Evolutionary conservation across 1,284 basidiomycete species (phyloP).

Genomic region (Ceratobasidium sp.): DNA sequence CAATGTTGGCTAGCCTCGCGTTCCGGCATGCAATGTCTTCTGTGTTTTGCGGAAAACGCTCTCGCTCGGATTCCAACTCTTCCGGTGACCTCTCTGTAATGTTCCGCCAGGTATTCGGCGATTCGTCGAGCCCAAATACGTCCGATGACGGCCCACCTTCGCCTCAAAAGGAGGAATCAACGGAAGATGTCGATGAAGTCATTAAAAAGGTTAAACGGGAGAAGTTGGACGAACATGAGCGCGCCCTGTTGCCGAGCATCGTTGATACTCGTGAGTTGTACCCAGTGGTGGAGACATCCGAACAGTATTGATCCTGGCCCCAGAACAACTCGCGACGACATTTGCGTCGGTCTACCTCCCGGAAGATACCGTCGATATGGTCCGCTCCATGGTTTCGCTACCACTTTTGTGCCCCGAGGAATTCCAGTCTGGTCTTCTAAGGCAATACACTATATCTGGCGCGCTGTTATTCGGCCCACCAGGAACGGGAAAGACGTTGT

Average conservation of each 20-base stretch:
- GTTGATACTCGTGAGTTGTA: slow-evolving; percentile 76
- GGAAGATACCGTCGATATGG: slow-evolving; percentile 84
- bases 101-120: too few relatives aligned
- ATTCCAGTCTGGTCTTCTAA: slow-evolving; percentile 91
- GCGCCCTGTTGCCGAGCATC: slow-evolving; percentile 82
- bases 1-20: background rate
- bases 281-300: background rate
- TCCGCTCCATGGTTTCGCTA: slow-evolving; percentile 90
- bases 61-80: background rate
- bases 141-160: too few relatives aligned
- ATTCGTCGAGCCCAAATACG: background rate
- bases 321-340: slow-evolving; percentile 80
- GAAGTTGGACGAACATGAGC: slow-evolving; percentile 81
- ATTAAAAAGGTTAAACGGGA: slow-evolving; percentile 81
- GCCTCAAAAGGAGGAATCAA: background rate
- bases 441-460: slow-evolving; percentile 89
- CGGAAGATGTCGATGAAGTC: slow-evolving; percentile 64
- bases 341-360: slow-evolving; percentile 90
- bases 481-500: slow-evolving; percentile 91
- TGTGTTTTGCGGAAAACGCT: background rate
- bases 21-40: background rate
- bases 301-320: background rate
- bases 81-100: background rate
- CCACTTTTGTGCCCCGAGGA: slow-evolving; percentile 91
- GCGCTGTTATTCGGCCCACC: slow-evolving; percentile 90